phyloP scores from a whole-genome alignment of 768 basidiomycete genomes.

The Lactarius deliciosus region DNA sequence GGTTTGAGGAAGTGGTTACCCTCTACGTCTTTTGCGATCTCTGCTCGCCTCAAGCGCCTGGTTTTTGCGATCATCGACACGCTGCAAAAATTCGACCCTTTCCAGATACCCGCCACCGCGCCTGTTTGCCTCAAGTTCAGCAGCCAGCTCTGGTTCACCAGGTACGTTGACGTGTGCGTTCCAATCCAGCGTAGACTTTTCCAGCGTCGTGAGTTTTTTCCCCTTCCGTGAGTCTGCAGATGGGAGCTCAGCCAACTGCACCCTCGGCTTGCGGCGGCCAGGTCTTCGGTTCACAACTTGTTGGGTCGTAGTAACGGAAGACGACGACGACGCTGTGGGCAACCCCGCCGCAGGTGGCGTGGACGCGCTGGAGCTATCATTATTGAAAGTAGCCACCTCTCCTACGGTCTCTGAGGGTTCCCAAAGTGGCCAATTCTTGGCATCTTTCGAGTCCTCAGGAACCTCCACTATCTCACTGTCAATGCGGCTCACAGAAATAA shows the following conservation, averaged over 20 bases:
- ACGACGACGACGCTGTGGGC: conserved; percentile 25
- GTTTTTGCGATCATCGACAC: conserved; percentile 73
- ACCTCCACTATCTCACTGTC: conserved; percentile 74
- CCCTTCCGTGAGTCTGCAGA: conserved; percentile 48
- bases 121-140: conserved; percentile 74
- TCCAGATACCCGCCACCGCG: conserved; percentile 80
- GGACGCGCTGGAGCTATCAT: conserved; percentile 11
- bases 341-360: conserved; percentile 20
- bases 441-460: conserved; percentile 68
- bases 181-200: conserved; percentile 90
- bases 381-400: conserved; percentile 15
- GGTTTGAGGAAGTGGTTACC: conserved; percentile 3
- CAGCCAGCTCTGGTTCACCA: conserved; percentile 46
- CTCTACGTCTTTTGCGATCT: conserved; percentile 47
- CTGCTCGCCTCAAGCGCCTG: conserved; percentile 59
- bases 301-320: conserved; percentile 19
- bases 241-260: conserved; percentile 54
- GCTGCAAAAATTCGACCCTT: conserved; percentile 77
- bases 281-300: conserved; percentile 43
- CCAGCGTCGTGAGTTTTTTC: conserved; percentile 79
- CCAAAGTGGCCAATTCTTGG: conserved; percentile 71
- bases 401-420: conserved; percentile 31
- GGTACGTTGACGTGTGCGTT: conserved; percentile 55
- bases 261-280: conserved; percentile 68
- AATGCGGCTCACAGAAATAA: conserved; percentile 19